Base-by-base conservation (phyloP, 805 yeast genomes). In the Kluyveromyces wickerhamii region DNA sequence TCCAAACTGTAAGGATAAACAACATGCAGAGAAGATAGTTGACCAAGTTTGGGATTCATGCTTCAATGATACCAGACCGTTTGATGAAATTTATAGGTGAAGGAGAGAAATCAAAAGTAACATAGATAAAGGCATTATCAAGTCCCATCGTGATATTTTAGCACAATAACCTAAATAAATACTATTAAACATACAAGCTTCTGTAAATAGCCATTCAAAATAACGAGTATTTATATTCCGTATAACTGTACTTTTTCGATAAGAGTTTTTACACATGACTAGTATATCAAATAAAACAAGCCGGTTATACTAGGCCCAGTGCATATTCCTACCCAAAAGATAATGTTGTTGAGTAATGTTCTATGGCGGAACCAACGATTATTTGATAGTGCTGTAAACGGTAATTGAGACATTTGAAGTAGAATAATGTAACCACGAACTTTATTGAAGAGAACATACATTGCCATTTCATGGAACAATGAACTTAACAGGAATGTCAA, bases 21-120 rank as follows among this genome's bases (percentile, higher is more conserved):
- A 76, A 29, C 80, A 80, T 41, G 98, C 98, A 1, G 77, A 73
- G 38, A 67, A 69, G 41, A 81, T 76, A 4, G 96, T 92, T 3
- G 76, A 82, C 42, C 80, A 82, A 45, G 97, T 92, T 5, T 92
- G 94, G 80, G 80, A 79, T 42, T 79, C 89, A 30, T 92, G 98
- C 56, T 92, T 87, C 55, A 79, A 78, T 49, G 98, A 92, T 52
- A 89, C 97, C 2, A 67, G 98, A 50, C 98, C 98, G 1, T 92
- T 86, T 59, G 97, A 92, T 49, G 79, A 84, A 51, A 88, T 92
- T 22, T 92, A 85, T 55, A 69, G 86, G 41, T 81, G 60, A 54
- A 18, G n/a, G n/a, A n/a, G n/a, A n/a, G n/a, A n/a, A n/a, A n/a
- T n/a, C n/a, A n/a, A n/a, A n/a, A n/a, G n/a, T n/a, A n/a, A n/a